Evolutionary conservation across 2,329 filamentous ascomycete genomes (phyloP), one percentile per base, ranked within the genome.

Genomic region (Penicillium oxalicum): DNA sequence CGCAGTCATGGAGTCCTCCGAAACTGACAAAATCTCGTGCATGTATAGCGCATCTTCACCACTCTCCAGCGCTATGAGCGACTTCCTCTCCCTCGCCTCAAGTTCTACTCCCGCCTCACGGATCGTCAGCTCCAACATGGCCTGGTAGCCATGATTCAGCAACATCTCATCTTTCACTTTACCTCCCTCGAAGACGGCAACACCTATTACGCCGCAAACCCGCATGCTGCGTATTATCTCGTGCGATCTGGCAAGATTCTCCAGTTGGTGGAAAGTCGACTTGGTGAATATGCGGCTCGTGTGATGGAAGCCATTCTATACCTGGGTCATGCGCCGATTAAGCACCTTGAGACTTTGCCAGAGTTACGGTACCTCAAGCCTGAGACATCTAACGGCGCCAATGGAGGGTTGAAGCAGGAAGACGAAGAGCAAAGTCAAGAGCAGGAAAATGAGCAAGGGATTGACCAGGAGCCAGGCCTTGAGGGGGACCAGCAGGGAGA

Each of bases 141-240:
- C 18, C 78, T 98, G 44, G 84, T 83, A 45, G 85, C 93, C 29
- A 83, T 97, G 55, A 80, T 95, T 37, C 91, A 97, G 66, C 87
- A 95, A 65, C 89, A 91, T 63, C 80, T 97, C 42, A 76, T 94
- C 54, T 88, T 83, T 67, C 86, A 91, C 68, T 79, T 83, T 56
- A 81, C 82, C 56, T 78, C 83, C 51, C 65, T 76, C 48, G 80
- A 84, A 48, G 78, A 81, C 38, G 78, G 78, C 40, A 67, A 77
- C 43, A 86, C 87, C 25, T 83, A 82, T 64, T 98, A 97, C 71
- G 88, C 95, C 66, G 87, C 89, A 50, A 90, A 96, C 61, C 76
- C 84, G 64, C 76, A 83, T 57, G 82, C 84, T 52, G 87, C 89
- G 55, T 97, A 97, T 70, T 84, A 84, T 58, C 77, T 96, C 38